Evolutionary conservation across 139 green algal genomes (phyloP).

Genomic region (Chlorella sp.): DNA sequence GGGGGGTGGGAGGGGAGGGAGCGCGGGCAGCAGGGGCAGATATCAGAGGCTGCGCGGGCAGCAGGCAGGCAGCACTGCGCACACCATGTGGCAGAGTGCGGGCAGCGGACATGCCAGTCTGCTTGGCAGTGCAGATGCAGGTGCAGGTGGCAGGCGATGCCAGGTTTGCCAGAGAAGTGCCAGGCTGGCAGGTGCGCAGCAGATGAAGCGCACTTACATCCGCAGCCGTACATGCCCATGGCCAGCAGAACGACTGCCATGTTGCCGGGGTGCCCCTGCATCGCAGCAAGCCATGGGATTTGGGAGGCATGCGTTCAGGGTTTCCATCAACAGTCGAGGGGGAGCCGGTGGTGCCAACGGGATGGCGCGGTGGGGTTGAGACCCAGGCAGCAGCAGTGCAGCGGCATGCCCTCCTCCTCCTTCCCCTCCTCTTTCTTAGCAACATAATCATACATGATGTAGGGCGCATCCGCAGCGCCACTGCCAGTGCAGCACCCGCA

Average conservation of each 20-base stretch:
- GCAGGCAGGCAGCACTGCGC: too few relatives aligned
- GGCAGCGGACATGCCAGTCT: too few relatives aligned
- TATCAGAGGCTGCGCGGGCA: too few relatives aligned
- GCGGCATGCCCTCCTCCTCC: too few relatives aligned
- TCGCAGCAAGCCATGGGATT: not conserved
- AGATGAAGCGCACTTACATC: conserved; percentile 49
- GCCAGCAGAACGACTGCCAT: conserved; percentile 76
- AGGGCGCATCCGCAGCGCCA: too few relatives aligned
- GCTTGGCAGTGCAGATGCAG: too few relatives aligned
- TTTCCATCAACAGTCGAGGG: not conserved
- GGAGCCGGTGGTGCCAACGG: not conserved
- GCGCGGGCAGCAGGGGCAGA: too few relatives aligned
- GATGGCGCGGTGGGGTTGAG: too few relatives aligned
- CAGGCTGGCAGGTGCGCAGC: not conserved
- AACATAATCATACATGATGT: too few relatives aligned
- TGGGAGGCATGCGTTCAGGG: not conserved
- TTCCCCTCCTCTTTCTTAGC: too few relatives aligned
- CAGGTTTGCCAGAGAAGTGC: not conserved
- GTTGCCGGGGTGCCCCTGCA: conserved; percentile 76
- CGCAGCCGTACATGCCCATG: conserved; percentile 42
- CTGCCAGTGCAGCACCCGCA: not conserved
- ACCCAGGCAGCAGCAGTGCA: too few relatives aligned
- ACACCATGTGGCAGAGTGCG: too few relatives aligned
- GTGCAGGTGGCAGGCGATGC: not conserved
- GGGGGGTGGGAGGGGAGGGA: not conserved